Conservation (phyloP, 1,139 yeast genomes). For the Arxiozyma heterogenica region DNA sequence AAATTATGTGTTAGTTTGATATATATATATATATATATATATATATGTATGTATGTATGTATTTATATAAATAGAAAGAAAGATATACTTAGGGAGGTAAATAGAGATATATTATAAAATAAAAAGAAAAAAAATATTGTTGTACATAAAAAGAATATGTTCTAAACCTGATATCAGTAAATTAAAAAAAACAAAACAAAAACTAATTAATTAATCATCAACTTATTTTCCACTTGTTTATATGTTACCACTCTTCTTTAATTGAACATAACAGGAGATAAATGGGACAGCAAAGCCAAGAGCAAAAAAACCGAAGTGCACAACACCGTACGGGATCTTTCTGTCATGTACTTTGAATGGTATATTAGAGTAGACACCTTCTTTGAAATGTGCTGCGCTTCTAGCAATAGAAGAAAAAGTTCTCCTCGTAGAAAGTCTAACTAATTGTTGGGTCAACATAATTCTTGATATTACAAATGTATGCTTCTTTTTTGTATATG, state of each 20-base stretch:
- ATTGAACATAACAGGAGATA: constrained; percentile 57
- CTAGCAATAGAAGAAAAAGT: constrained; percentile 26
- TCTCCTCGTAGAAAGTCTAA: constrained; percentile 29
- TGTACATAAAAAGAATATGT: neutral
- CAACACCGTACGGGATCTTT: constrained; percentile 75
- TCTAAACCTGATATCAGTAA: neutral
- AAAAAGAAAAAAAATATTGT: neutral
- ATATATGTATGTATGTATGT: neutral
- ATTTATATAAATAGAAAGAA: neutral
- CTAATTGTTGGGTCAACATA: constrained; percentile 30
- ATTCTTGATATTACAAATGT: neutral
- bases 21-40: neutral
- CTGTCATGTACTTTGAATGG: constrained; percentile 92
- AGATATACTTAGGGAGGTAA: neutral
- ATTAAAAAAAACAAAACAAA: neutral
- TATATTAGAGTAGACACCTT: constrained; percentile 82
- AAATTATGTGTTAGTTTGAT: neutral
- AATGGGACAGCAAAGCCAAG: constrained; percentile 56
- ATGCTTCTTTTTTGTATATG: neutral
- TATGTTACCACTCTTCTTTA: constrained; percentile 61
- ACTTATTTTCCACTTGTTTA: neutral
- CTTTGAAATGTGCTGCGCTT: constrained; percentile 45
- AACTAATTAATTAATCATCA: neutral
- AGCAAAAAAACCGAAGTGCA: constrained; percentile 75
- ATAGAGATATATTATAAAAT: too few species aligned